phyloP scores from a whole-genome alignment of 768 basidiomycete species.

The Amanita inopinata region DNA sequence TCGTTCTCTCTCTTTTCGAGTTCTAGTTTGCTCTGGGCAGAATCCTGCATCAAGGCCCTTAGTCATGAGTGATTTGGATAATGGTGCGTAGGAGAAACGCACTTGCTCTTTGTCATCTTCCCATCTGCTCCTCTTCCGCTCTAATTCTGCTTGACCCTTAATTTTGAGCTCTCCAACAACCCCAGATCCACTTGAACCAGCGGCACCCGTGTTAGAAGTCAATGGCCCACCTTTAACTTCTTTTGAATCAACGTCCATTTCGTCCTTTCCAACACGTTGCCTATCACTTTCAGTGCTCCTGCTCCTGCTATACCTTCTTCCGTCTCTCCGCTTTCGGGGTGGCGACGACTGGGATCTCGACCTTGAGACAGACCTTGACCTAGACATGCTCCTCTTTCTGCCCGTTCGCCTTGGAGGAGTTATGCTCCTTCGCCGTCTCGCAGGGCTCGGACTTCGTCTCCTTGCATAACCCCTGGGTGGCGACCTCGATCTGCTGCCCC shows the following conservation, averaged over 20 bases:
- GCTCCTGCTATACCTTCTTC: slow-evolving; percentile 4
- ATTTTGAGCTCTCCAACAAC: slow-evolving; percentile 54
- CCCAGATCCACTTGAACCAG: slow-evolving; percentile 12
- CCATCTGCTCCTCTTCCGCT: slow-evolving; percentile 46
- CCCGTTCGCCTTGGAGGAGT: slow-evolving; percentile 17
- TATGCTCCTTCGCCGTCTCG: slow-evolving; percentile 24
- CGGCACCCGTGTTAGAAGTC: slow-evolving; percentile 16
- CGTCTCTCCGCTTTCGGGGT: slow-evolving; percentile 11
- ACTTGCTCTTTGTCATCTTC: slow-evolving; percentile 27
- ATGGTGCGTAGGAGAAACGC: slow-evolving; percentile 5
- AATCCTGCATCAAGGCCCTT: slow-evolving; percentile 14
- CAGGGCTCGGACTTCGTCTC: slow-evolving; percentile 35
- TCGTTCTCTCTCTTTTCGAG: slow-evolving; percentile 68
- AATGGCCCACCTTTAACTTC: slow-evolving; percentile 26
- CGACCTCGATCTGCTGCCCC: slow-evolving; percentile 30
- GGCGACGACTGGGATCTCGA: slow-evolving; percentile 20
- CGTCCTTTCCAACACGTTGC: not conserved
- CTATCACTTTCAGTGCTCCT: not conserved
- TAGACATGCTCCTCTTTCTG: slow-evolving; percentile 3
- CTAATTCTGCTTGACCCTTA: slow-evolving; percentile 57
- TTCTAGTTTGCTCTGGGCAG: slow-evolving; percentile 26
- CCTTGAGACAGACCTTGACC: slow-evolving; percentile 18
- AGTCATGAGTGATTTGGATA: too few relatives aligned
- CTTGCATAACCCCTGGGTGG: slow-evolving; percentile 30
- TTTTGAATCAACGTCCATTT: slow-evolving; percentile 7